Conservation (phyloP, 768 basidiomycete species). For the Sporobolomyces phaffii region DNA sequence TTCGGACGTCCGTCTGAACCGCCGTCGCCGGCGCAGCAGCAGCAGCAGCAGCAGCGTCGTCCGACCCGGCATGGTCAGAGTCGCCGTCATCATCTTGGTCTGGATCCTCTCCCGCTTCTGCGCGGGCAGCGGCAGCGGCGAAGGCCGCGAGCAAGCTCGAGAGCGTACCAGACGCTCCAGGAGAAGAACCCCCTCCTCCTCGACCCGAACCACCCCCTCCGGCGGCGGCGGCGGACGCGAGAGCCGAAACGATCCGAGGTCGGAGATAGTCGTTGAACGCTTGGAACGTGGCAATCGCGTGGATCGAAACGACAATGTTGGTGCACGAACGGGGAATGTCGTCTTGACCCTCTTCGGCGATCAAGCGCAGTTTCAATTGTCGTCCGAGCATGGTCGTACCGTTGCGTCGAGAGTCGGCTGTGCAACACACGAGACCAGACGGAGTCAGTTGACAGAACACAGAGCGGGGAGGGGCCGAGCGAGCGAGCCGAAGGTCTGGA, state of each 20-base stretch:
- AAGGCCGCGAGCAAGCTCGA: slow-evolving; percentile 88
- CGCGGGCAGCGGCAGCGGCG: slow-evolving; percentile 59
- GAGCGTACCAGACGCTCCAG: slow-evolving; percentile 51
- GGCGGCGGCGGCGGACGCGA: slow-evolving; percentile 35
- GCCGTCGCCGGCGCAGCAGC: background rate
- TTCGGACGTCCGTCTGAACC: too few species aligned
- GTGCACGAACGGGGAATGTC: slow-evolving; percentile 69
- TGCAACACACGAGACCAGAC: background rate
- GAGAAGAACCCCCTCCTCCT: background rate
- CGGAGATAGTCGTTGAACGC: slow-evolving; percentile 93
- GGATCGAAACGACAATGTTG: slow-evolving; percentile 92
- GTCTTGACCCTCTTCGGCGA: slow-evolving; percentile 84
- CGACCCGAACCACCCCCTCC: slow-evolving; percentile 28
- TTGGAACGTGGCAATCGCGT: slow-evolving; percentile 96
- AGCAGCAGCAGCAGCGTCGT: background rate
- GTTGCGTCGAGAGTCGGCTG: slow-evolving; percentile 75
- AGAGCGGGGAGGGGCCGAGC: too few species aligned
- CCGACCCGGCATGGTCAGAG: background rate
- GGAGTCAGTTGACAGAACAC: background rate
- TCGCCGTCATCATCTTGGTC: slow-evolving; percentile 4
- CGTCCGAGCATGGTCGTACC: slow-evolving; percentile 78
- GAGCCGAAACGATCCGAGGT: slow-evolving; percentile 68
- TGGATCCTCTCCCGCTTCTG: background rate
- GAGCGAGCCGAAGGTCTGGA: background rate
- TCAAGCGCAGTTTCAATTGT: slow-evolving; percentile 77